Conservation (phyloP, 306 rosid genomes). For the Begonia peltatifolia region DNA sequence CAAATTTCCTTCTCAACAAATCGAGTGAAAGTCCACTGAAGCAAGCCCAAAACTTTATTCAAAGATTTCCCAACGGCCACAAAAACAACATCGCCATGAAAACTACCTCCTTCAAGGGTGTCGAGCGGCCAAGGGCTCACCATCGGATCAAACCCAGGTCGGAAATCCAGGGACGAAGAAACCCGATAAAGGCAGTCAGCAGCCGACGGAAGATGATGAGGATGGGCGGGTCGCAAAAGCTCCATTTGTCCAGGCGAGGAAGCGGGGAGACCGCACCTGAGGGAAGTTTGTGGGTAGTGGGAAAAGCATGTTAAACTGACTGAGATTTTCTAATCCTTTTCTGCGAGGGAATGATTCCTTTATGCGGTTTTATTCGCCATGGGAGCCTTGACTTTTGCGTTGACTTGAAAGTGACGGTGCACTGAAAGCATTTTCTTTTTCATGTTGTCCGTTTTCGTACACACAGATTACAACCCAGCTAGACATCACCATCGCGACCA, state of each 20-base stretch:
- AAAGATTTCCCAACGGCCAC: conserved; percentile 64
- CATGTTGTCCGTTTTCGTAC: neutral
- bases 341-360: conserved; percentile 5
- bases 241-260: conserved; percentile 24
- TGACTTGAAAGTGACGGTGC: conserved; percentile 17
- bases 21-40: conserved; percentile 42
- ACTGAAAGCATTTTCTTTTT: neutral
- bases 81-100: conserved; percentile 20
- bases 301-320: neutral
- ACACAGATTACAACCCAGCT: neutral
- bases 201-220: conserved; percentile 15
- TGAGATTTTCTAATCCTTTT: neutral
- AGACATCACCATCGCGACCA: neutral
- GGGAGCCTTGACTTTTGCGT: conserved; percentile 17
- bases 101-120: conserved; percentile 12
- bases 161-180: conserved; percentile 18
- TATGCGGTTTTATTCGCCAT: conserved; percentile 6
- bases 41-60: conserved; percentile 38
- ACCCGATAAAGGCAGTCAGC: conserved; percentile 19
- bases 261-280: conserved; percentile 1
- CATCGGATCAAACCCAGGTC: conserved; percentile 11
- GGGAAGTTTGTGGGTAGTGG: conserved; percentile 1
- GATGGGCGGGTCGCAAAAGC: conserved; percentile 34
- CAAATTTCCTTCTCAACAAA: conserved; percentile 32
- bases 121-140: conserved; percentile 16